Conservation (phyloP, 2,329 filamentous ascomycete genomes). For the Exserohilum rostratum region DNA sequence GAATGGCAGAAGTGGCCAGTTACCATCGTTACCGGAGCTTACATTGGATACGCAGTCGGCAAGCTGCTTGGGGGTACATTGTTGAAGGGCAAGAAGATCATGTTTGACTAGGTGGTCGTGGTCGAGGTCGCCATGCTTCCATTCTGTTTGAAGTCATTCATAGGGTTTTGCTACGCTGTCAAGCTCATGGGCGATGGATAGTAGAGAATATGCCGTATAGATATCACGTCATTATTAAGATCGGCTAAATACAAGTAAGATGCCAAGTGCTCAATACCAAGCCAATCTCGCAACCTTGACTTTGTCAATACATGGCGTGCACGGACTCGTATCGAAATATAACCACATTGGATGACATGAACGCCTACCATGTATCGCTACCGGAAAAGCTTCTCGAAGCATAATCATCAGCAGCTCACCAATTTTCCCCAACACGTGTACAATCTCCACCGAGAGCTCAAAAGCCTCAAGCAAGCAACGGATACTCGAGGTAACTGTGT, state of each 20-base stretch:
- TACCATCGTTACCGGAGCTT: conserved; percentile 83
- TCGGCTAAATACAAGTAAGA: background rate
- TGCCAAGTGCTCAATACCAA: background rate
- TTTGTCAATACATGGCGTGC: background rate
- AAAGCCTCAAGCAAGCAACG: background rate
- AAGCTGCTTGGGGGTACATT: conserved; percentile 63
- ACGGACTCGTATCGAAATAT: background rate
- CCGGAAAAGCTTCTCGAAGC: too few relatives aligned
- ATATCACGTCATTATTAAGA: background rate
- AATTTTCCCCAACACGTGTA: too few relatives aligned
- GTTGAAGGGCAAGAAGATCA: conserved; percentile 54
- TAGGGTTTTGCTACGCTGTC: background rate
- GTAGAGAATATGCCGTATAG: background rate
- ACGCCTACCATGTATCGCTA: too few relatives aligned
- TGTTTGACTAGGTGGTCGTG: conserved; percentile 45
- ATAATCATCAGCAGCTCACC: background rate
- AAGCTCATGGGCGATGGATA: background rate
- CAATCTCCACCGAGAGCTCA: background rate
- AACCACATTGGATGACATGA: background rate
- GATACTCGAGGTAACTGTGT: background rate
- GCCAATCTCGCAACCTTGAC: background rate
- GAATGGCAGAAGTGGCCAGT: conserved; percentile 99
- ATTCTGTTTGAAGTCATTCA: background rate
- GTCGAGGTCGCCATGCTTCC: background rate
- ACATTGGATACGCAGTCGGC: conserved; percentile 76